These are phyloP conservation scores for Scalesia atractyloides DNA, from an alignment of 129 eudicot species.

Conservation along the genomic window DNA sequence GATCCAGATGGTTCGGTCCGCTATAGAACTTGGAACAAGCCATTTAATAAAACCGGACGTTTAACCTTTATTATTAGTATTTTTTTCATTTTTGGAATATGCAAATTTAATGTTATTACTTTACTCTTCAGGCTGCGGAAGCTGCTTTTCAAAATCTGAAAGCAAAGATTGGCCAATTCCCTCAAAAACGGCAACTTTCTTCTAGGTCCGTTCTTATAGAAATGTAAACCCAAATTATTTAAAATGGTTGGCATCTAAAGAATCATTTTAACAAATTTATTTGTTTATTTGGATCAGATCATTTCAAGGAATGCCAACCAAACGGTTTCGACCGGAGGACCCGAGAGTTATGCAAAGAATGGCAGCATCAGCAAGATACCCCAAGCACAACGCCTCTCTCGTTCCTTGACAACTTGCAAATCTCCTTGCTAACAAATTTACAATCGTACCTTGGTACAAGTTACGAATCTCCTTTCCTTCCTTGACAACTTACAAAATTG, in stretches of 20 bases:
- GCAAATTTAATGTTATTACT: slow-evolving; percentile 7
- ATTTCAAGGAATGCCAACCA: slow-evolving; percentile 59
- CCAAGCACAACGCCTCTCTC: slow-evolving; percentile 58
- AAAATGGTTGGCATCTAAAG: not conserved
- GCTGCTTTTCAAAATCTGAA: slow-evolving; percentile 64
- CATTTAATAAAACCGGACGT: no score
- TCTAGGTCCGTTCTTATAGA: slow-evolving; percentile 53
- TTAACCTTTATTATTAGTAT: no score
- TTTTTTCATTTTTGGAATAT: not conserved
- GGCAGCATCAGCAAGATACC: slow-evolving; percentile 69
- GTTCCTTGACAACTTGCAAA: slow-evolving; percentile 46
- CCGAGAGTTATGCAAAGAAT: slow-evolving; percentile 57
- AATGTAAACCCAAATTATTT: not conserved
- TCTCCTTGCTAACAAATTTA: slow-evolving; percentile 9
- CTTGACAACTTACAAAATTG: not conserved
- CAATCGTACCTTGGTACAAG: slow-evolving; percentile 11
- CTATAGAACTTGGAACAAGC: no score
- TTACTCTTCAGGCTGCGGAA: slow-evolving; percentile 66
- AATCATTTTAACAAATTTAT: not conserved
- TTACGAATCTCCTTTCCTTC: not conserved
- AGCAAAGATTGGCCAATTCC: slow-evolving; percentile 55
- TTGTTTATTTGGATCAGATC: slow-evolving; percentile 37
- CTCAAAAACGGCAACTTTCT: slow-evolving; percentile 67
- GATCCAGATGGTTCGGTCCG: no score
- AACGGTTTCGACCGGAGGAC: slow-evolving; percentile 61